Evolutionary conservation across 73 alveolate genomes (phyloP).

Genomic region (Paramecium bursaria): DNA sequence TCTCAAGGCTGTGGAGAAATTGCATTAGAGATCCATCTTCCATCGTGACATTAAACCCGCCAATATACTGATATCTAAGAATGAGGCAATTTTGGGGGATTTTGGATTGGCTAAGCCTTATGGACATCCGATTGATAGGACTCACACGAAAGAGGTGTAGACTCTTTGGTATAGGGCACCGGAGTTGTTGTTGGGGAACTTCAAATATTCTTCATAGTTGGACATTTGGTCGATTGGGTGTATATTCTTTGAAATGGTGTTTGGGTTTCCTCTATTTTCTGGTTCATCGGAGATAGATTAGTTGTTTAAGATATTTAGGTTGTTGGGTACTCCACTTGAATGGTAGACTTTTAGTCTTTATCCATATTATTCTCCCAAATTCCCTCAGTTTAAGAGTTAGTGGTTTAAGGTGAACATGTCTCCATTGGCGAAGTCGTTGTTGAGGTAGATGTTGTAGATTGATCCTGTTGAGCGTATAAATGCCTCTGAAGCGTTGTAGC

Average conservation of each 20-base stretch:
- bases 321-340: slow-evolving; percentile 79
- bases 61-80: slow-evolving; percentile 70
- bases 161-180: slow-evolving; percentile 80
- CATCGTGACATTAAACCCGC: slow-evolving; percentile 71
- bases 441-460: slow-evolving; percentile 22
- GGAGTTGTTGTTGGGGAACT: slow-evolving; percentile 70
- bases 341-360: slow-evolving; percentile 79
- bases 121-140: slow-evolving; percentile 66
- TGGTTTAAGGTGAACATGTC: slow-evolving; percentile 14
- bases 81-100: slow-evolving; percentile 90
- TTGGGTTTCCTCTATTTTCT: slow-evolving; percentile 65
- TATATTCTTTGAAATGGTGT: slow-evolving; percentile 69
- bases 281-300: slow-evolving; percentile 70
- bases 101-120: slow-evolving; percentile 86
- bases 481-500: not conserved
- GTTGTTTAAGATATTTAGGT: slow-evolving; percentile 60
- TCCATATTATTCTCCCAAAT: not conserved
- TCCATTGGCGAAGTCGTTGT: too few species aligned
- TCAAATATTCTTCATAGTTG: slow-evolving; percentile 66
- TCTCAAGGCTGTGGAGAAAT: slow-evolving; percentile 7
- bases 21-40: slow-evolving; percentile 42
- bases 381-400: not conserved
- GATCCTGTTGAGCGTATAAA: slow-evolving; percentile 1
- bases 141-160: slow-evolving; percentile 71
- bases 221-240: slow-evolving; percentile 79